Conservation (phyloP, 2,329 filamentous ascomycete genomes). For the Thielaviopsis cerberus region DNA sequence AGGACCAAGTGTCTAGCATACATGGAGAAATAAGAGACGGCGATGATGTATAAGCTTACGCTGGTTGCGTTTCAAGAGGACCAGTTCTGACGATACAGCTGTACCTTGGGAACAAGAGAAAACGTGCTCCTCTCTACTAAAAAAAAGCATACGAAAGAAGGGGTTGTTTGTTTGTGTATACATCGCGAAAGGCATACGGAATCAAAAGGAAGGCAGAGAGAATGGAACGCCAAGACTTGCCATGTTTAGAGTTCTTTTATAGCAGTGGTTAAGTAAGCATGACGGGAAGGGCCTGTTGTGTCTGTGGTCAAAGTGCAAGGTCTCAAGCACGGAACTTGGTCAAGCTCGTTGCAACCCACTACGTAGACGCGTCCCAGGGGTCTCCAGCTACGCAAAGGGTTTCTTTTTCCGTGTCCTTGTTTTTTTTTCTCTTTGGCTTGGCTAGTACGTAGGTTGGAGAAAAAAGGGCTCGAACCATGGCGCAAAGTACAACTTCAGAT, state of each 20-base stretch:
- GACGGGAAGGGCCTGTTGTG: background rate
- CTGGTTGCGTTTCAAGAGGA: background rate
- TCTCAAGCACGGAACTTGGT: background rate
- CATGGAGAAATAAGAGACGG: background rate
- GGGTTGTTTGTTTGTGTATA: no score
- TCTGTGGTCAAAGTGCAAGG: background rate
- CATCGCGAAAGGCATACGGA: background rate
- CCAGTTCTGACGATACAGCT: background rate
- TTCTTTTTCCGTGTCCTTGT: no score
- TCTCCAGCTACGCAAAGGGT: no score
- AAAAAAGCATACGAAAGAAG: no score
- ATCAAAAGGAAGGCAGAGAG: background rate
- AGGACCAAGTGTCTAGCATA: background rate
- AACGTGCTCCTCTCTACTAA: no score
- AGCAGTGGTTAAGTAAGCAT: background rate
- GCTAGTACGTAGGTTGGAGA: background rate
- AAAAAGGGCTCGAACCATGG: background rate
- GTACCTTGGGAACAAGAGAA: background rate
- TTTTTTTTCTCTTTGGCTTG: background rate
- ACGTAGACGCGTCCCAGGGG: background rate
- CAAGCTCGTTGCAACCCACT: background rate
- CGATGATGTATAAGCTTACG: background rate
- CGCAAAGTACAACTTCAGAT: background rate
- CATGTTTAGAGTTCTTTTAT: background rate
- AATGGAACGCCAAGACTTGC: background rate